Percentiles rank a stretch among this genome's conserved stretches.
Conservation (phyloP, 73 alveolate species). For the Paramecium caudatum region DNA sequence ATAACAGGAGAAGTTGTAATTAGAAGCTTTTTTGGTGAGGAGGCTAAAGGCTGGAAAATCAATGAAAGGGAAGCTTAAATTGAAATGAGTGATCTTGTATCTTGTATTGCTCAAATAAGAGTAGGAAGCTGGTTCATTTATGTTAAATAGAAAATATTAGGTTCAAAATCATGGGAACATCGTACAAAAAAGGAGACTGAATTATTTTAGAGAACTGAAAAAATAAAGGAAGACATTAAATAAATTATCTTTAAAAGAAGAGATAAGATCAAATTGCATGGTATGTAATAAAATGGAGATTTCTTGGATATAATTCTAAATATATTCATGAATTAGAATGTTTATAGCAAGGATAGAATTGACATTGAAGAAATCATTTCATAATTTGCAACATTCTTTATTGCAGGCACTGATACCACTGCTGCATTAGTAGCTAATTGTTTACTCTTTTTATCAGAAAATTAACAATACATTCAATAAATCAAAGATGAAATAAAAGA, state of each 20-base stretch:
- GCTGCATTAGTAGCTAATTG: slow-evolving; percentile 2
- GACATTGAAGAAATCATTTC: slow-evolving; percentile 42
- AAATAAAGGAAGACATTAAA: not conserved
- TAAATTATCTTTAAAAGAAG: not conserved
- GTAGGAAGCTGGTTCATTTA: not conserved
- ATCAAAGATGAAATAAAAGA: not conserved
- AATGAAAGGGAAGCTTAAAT: slow-evolving; percentile 27
- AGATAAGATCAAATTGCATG: not conserved
- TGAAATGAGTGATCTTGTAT: not conserved
- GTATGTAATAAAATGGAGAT: not conserved
- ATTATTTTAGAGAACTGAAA: not conserved
- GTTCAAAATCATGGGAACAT: slow-evolving; percentile 7
- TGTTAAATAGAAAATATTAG: not conserved
- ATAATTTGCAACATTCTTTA: slow-evolving; percentile 21
- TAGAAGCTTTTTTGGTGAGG: slow-evolving; percentile 49
- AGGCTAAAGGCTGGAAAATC: slow-evolving; percentile 30
- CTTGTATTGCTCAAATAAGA: not conserved
- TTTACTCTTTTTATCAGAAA: not conserved
- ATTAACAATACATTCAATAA: slow-evolving; percentile 1
- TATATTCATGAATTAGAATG: slow-evolving; percentile 18
- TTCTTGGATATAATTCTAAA: slow-evolving; percentile 13
- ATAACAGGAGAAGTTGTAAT: slow-evolving; percentile 62
- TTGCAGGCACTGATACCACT: slow-evolving; percentile 68
- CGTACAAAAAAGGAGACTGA: slow-evolving; percentile 4
- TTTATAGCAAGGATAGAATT: slow-evolving; percentile 25